Percentiles rank a stretch among this genome's conserved stretches.
Conservation (phyloP, 306 rosid species). For the Casuarina equisetifolia region DNA sequence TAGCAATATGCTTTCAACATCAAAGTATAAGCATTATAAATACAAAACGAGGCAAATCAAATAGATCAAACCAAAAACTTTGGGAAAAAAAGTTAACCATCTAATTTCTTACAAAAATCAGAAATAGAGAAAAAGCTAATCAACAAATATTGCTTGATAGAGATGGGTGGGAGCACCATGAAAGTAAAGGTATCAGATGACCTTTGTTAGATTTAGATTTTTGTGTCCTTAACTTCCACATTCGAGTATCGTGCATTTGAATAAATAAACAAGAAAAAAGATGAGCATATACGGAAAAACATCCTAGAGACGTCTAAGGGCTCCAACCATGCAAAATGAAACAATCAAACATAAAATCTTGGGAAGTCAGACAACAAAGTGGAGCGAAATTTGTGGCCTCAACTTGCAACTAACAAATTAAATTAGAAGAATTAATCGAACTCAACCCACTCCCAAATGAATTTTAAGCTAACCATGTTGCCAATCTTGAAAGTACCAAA, state of each 20-base stretch:
- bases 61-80: background rate
- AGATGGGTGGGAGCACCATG: background rate
- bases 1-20: background rate
- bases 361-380: background rate
- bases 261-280: background rate
- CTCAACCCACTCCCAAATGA: background rate
- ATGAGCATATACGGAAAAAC: background rate
- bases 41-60: background rate
- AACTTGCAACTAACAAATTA: background rate
- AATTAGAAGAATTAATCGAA: background rate
- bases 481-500: slow-evolving; percentile 1
- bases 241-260: background rate
- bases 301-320: background rate
- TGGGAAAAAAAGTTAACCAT: background rate
- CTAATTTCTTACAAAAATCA: background rate
- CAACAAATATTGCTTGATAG: background rate
- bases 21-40: background rate
- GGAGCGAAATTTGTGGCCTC: background rate
- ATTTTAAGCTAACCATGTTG: slow-evolving; percentile 10
- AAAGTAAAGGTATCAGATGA: background rate
- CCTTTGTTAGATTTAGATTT: background rate
- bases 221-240: background rate
- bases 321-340: background rate
- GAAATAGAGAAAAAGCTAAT: background rate
- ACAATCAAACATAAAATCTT: background rate